Conservation (phyloP, 176 grass and related monocot species). For the Aegilops longissima region DNA sequence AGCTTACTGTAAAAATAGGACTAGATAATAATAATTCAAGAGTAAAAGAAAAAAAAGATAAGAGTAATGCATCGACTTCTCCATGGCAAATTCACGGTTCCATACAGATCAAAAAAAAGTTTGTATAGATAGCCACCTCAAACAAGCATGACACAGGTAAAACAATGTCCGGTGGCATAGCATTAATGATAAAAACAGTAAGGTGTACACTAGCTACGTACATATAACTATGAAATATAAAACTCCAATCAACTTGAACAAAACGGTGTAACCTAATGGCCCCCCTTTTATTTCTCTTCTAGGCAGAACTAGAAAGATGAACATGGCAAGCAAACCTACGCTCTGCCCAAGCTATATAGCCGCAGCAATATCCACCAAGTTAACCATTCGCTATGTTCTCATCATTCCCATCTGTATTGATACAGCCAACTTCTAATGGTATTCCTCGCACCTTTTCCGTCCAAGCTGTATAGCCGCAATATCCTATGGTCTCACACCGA, state of each 20-base stretch:
- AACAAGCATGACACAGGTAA: neutral
- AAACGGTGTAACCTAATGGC: slow-evolving; percentile 18
- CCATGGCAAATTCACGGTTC: neutral
- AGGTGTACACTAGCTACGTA: slow-evolving; percentile 26
- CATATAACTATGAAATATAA: neutral
- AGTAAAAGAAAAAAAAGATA: neutral
- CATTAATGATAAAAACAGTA: neutral
- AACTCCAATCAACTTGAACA: slow-evolving; percentile 9
- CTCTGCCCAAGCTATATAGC: slow-evolving; percentile 2
- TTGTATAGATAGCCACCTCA: neutral
- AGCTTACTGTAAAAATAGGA: neutral
- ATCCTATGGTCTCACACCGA: neutral
- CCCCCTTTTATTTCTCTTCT: slow-evolving; percentile 4
- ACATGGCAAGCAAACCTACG: neutral
- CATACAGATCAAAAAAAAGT: neutral
- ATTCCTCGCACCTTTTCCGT: neutral
- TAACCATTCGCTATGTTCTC: neutral
- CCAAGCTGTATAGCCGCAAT: neutral
- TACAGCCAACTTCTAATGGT: neutral
- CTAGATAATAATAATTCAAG: neutral
- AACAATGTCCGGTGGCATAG: neutral
- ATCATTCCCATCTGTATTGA: neutral
- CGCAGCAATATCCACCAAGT: slow-evolving; percentile 6
- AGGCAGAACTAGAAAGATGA: neutral
- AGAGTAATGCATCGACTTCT: neutral